Base-by-base conservation (phyloP, 1,284 basidiomycete genomes). In the Irpex lacteus region DNA sequence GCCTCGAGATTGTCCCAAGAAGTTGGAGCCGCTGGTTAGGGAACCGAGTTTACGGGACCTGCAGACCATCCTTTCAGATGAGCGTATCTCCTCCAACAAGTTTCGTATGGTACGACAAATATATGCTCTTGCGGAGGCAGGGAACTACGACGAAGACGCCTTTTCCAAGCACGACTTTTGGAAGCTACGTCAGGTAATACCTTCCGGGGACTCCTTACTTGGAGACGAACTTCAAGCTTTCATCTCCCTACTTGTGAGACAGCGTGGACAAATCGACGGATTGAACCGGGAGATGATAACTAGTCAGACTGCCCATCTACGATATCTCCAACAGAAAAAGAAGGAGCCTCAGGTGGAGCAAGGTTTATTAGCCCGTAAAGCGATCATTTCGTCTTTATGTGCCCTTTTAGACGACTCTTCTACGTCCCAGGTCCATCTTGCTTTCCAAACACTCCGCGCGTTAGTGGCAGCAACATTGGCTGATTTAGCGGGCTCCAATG, bases 151-250 rank as follows among this genome's bases (percentile, higher is more conserved):
- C 19, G 74, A 76, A 61, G 73, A 73, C 2, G 78, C 79, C 32
- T 92, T 92, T 65, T 76, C 84, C 2, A 77, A 75, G 60, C 79
- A 79, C 2, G 87, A 90, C 67, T 95, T 96, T 73, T 96, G 94
- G 94, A 82, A 85, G 47, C 77, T 96, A 69, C 94, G 93, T 71
- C 85, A 87, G 18, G 87, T 83, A 68, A 89, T 95, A 49, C 89
- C 89, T 2, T 63, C 79, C 1, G 68, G 69, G 1, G 75, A 80
- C 2, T 75, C 82, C 32, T 74, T 92, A 34, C 83, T 85, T 47
- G 80, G 81, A 44, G 85, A 87, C 38, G 92, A 94, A 67, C 80
- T 89, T 4, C 79, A 86, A 59, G 90, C 91, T 0, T 95, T 96
- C 68, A 83, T 89, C n/a, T 81, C 85, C 11, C 77, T 96, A 6